Evolutionary conservation across 148 eudicot species (phyloP), one percentile per base, ranked within the genome.

Genomic region (Chenopodium berlandieri): DNA sequence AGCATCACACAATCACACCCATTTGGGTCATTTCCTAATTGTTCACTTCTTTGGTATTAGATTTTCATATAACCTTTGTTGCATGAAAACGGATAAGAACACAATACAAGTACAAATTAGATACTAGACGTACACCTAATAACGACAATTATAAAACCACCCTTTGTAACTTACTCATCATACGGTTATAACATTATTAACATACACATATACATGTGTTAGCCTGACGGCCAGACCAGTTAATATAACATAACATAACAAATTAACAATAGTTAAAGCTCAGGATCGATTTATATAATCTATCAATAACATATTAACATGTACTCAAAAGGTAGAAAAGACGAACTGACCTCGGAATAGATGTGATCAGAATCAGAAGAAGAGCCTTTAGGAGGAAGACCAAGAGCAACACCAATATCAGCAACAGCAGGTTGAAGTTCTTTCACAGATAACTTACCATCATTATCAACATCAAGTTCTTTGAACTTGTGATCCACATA

Each of bases 401-500:
- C 97, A 70, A 95, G 92, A 84, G 98, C 98, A 71, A 86, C 87
- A 63, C 96, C 98, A 46, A 93, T 87, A 85, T 93, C 92, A 62
- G 92, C 91, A 32, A 93, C 94, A 62, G 94, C 97, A 71, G 98
- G 97, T 54, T 91, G 87, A 32, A 95, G 86, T 83, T 95, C 97
- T 4, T 90, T 87, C 68, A 92, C 88, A 27, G 98, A 93, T 32
- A 95, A 88, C 73, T 85, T 79, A 75, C 98, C 98, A 80, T 95
- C 96, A 20, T 84, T 60, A 73, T 95, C 98, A 37, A 31, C 13
- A 71, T 95, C 94, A 2, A 95, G 81, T 75, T 92, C 89, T 77
- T 85, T 74, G 76, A 95, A 95, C 89, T 95, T 95, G 66, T 93
- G 87, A 84, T 95, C 90, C 56, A 91, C 91, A 37, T 80, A 88